Conservation (phyloP, 2,329 filamentous ascomycete species). For the Talaromyces sp. region DNA sequence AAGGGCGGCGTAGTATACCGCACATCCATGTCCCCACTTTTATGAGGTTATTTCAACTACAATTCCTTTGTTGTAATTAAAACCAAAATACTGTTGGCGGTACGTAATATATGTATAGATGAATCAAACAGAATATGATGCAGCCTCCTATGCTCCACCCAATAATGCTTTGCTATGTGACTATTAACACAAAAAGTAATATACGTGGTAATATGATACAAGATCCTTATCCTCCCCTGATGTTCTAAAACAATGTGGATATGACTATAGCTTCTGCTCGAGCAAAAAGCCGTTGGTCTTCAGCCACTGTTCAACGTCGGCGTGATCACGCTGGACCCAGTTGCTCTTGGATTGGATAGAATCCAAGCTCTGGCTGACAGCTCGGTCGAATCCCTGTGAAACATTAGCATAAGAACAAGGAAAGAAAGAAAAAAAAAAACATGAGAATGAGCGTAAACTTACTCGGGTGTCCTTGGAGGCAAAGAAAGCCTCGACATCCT, state of each 20-base stretch:
- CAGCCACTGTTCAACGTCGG: constrained; percentile 71
- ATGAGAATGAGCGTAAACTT: constrained; percentile 10
- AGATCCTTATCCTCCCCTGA: background rate
- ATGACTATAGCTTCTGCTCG: constrained; percentile 10
- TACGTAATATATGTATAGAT: background rate
- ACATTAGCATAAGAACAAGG: background rate
- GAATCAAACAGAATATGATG: background rate
- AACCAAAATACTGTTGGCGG: no score
- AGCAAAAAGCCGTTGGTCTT: constrained; percentile 50
- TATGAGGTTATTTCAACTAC: no score
- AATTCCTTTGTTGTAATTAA: no score
- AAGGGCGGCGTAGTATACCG: no score
- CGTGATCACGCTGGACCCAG: constrained; percentile 71
- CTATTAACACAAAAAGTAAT: background rate
- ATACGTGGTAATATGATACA: background rate
- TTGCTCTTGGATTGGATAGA: constrained; percentile 76
- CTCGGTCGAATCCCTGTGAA: constrained; percentile 67
- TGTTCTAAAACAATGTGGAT: background rate
- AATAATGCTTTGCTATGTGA: background rate
- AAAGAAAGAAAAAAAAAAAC: constrained; percentile 4
- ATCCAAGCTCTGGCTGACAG: constrained; percentile 84
- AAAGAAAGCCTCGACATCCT: constrained; percentile 77
- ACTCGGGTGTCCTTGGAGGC: constrained; percentile 72
- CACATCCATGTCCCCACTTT: no score
- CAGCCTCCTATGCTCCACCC: background rate